Evolutionary conservation across 139 green algal genomes (phyloP).

Genomic region (Nannochloris sp.): DNA sequence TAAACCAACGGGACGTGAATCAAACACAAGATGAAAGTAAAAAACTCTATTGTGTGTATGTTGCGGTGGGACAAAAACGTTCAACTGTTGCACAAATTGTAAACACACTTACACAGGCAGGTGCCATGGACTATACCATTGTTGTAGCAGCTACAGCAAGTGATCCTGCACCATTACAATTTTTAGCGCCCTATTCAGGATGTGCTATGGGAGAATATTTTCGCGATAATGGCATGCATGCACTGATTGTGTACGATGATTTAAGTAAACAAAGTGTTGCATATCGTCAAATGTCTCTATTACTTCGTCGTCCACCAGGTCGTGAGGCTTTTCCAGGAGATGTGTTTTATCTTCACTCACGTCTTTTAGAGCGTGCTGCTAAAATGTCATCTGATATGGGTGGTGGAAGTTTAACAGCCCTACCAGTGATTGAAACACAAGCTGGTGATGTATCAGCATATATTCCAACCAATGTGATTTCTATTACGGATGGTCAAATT

Average conservation of each 20-base stretch:
- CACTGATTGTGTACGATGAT: conserved; percentile 74
- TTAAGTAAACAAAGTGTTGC: conserved; percentile 84
- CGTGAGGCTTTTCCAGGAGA: conserved; percentile 83
- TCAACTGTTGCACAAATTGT: conserved; percentile 78
- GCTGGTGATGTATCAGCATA: conserved; percentile 71
- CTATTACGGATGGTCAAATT: conserved; percentile 83
- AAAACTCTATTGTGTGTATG: conserved; percentile 86
- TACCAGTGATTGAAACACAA: conserved; percentile 87
- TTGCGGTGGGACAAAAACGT: conserved; percentile 79
- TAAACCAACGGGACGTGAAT: conserved; percentile 41
- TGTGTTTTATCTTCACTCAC: conserved; percentile 86
- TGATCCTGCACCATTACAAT: conserved; percentile 81
- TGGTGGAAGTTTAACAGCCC: conserved; percentile 65
- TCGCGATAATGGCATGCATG: conserved; percentile 58
- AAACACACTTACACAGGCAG: conserved; percentile 46
- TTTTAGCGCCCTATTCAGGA: conserved; percentile 85
- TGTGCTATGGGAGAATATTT: conserved; percentile 77
- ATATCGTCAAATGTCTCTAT: conserved; percentile 87
- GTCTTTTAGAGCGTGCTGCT: conserved; percentile 67
- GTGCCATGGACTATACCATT: conserved; percentile 22
- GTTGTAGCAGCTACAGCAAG: conserved; percentile 69
- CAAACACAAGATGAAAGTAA: conserved; percentile 25
- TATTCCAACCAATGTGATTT: conserved; percentile 90
- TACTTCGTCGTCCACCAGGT: conserved; percentile 78
- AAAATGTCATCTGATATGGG: conserved; percentile 65